Base-by-base conservation (phyloP, 164 flowering plant species). In the Nymphaea colorata region DNA sequence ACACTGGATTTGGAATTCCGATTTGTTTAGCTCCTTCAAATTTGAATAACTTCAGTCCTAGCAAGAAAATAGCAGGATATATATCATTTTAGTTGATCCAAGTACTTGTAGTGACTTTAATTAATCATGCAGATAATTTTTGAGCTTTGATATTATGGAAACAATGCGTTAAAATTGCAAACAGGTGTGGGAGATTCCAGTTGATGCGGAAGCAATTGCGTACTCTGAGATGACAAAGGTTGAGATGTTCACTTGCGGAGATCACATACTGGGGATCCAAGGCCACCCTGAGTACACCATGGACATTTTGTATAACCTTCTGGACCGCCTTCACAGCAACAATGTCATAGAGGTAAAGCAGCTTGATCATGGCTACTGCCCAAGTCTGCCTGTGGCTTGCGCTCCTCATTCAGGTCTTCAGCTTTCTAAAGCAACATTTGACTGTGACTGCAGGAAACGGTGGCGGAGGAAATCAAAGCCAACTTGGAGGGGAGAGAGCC, bases 281-380 rank as follows among this genome's bases (percentile, higher is more conserved):
- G 96, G 96, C 14, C 96, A 90, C 68, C 96, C 96, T 18, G 96
- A 90, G 70, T 90, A 90, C 79, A 78, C 83, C 65, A 81, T 77
- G 68, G 96, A 86, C 78, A 88, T 90, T 64, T 77, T 87, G 15
- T 64, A 10, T 60, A 79, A 84, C 65, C 79, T 90, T 60, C 76
- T 87, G 2, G 90, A 90, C 64, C 88, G 96, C 65, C 86, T 90
- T 44, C 76, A 73, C 44, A 66, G 55, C 42, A 68, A 51, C 53
- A 72, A 79, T 44, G 69, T 61, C 63, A 80, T 90, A 7, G 79
- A 85, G 87, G 91, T 88, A 79, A 53, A 2, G 36, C 41, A 61
- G 59, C 16, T 16, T 55, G 10, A 8, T 55, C 36, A 25, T 25
- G 36, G 36, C 36, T 25, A 25, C 36, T 25, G 36, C n/a, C n/a